These are phyloP conservation scores for Botryotinia narcissicola DNA, from an alignment of 2,329 filamentous ascomycete species.

Conservation along the genomic window DNA sequence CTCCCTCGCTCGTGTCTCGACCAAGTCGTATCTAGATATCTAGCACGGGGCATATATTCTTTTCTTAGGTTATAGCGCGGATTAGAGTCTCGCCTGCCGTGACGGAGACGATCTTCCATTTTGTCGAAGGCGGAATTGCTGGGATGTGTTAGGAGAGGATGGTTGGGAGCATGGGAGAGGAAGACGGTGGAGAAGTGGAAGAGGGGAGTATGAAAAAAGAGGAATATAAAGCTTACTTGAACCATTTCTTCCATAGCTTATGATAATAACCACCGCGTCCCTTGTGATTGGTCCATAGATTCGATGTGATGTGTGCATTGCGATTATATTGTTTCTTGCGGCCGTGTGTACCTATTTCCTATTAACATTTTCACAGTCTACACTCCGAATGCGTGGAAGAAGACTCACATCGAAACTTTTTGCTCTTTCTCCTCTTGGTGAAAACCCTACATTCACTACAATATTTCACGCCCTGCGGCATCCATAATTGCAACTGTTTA, in stretches of 20 bases:
- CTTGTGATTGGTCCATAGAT: conserved; percentile 31
- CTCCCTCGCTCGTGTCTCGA: neutral
- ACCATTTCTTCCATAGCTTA: conserved; percentile 36
- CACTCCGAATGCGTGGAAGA: too few relatives aligned
- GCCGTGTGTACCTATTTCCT: conserved; percentile 32
- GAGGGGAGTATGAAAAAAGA: too few relatives aligned
- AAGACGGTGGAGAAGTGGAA: too few relatives aligned
- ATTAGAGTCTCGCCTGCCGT: neutral
- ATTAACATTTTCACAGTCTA: neutral
- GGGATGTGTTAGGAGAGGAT: neutral
- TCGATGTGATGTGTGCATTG: conserved; percentile 18
- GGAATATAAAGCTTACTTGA: conserved; percentile 21
- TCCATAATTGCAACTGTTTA: conserved; percentile 29
- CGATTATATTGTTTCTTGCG: neutral
- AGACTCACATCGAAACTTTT: conserved; percentile 28
- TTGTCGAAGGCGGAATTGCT: conserved; percentile 29
- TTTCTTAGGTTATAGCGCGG: neutral
- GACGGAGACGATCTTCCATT: conserved; percentile 26
- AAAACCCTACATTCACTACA: conserved; percentile 31
- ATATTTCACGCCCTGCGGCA: conserved; percentile 30
- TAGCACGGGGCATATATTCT: neutral
- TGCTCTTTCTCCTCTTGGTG: conserved; percentile 29
- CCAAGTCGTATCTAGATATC: neutral
- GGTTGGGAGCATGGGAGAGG: neutral
- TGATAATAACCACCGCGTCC: conserved; percentile 29